Conservation (phyloP, 768 basidiomycete species). For the Trametes punicea region DNA sequence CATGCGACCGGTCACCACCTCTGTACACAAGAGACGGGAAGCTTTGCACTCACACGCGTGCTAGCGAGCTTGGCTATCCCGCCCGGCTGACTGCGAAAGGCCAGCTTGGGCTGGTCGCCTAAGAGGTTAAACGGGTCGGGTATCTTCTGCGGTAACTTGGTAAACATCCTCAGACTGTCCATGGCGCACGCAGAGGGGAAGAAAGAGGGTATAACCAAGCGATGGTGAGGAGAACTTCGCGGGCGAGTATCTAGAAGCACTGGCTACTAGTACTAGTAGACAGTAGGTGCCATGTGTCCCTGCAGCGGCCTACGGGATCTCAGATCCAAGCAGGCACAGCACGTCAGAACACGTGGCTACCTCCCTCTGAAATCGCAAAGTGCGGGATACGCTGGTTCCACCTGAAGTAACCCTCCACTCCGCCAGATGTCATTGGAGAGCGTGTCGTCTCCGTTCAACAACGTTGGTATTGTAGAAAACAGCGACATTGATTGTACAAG, state of each 20-base stretch:
- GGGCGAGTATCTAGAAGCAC: neutral
- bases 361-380: neutral
- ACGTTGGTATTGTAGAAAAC: too few relatives aligned
- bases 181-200: neutral
- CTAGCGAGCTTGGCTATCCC: conserved; percentile 77
- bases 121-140: conserved; percentile 74
- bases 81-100: conserved; percentile 77
- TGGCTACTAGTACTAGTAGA: too few relatives aligned
- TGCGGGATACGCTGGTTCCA: too few relatives aligned
- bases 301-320: neutral
- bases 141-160: conserved; percentile 69
- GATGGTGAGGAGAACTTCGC: neutral
- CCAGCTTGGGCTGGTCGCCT: conserved; percentile 85
- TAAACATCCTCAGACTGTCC: conserved; percentile 46
- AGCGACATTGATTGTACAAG: too few relatives aligned
- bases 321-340: neutral
- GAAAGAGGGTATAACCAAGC: neutral
- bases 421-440: too few relatives aligned
- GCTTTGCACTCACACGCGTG: conserved; percentile 54
- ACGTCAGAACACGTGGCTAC: neutral
- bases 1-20: neutral
- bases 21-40: neutral
- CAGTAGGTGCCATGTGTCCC: neutral
- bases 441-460: too few relatives aligned
- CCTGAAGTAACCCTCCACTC: too few relatives aligned